Base-by-base conservation (phyloP, 2,329 filamentous ascomycete genomes). In the Herpotrichia juniperi region DNA sequence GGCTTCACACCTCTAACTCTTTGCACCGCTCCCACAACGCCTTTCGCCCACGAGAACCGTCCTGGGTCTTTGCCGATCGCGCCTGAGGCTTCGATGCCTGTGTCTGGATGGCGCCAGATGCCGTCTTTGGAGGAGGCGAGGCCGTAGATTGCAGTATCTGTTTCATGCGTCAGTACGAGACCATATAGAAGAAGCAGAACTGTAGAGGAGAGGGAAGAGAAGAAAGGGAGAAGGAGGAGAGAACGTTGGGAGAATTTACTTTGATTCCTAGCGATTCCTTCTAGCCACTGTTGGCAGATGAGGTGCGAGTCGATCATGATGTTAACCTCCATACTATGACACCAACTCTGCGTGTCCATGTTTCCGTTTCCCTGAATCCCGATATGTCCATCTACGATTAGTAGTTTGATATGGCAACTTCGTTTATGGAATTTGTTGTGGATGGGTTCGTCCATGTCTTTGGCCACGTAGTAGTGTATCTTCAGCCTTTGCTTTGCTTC, bases 261-360 rank as follows among this genome's bases (percentile, higher is more conserved):
- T 66, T 90, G 87, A 63, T 89, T 89, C 21, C 83, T 76, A 24
- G 82, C 74, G 14, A 89, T 78, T 0, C 75, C 83, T 14, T 85
- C 82, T 17, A 83, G 78, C 88, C 88, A 91, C 28, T 77, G 78
- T 25, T 66, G 67, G 60, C 89, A 91, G 0, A 92, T 75, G 1
- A 78, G 69, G 0, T 70, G 62, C 17, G 83, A 87, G 56, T 93
- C 89, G 5, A 92, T 74, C 81, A 93, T 84, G 21, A 93, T 72
- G 59, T 93, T 93, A 48, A 89, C 81, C 69, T 93, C 90, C 69
- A 92, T 88, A 48, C 82, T 87, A 65, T 93, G 89, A 59, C 82
- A 92, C 86, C 88, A 93, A 17, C 82, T 86, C 71, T 93, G 90
- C 1, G 89, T 92, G 61, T 93, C 90, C 68, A 92, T 87, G 64